Evolutionary conservation across 2,329 filamentous ascomycete species (phyloP).

Genomic region (Penicillium sp.): DNA sequence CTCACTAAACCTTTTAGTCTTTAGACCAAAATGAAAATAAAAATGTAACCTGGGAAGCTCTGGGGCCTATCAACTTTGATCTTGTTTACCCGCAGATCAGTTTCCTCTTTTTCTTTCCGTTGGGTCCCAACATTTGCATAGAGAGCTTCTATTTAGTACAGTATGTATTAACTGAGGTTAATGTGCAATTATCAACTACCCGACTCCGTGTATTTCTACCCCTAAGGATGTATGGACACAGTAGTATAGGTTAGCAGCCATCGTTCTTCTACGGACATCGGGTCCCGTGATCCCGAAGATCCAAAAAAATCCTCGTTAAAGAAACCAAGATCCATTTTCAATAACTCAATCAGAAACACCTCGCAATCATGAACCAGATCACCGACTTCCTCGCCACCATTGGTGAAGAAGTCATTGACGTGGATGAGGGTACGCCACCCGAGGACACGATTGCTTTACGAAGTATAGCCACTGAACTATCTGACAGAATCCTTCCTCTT

Average conservation of each 20-base stretch:
- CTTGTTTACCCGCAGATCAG: constrained; percentile 17
- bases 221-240: too few species aligned
- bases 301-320: too few species aligned
- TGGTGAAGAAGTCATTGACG: constrained; percentile 52
- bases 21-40: too few species aligned
- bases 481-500: constrained; percentile 76
- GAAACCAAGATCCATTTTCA: too few species aligned
- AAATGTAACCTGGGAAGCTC: too few species aligned
- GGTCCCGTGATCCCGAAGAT: constrained; percentile 18
- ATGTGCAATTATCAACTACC: too few species aligned
- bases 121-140: constrained; percentile 33
- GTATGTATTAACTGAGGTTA: too few species aligned
- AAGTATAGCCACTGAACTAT: constrained; percentile 6
- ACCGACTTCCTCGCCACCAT: constrained; percentile 35
- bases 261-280: background rate
- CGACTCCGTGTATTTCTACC: too few species aligned
- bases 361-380: constrained; percentile 18
- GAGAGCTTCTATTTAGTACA: too few species aligned
- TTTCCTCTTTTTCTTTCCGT: constrained; percentile 23
- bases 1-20: background rate
- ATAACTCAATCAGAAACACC: background rate
- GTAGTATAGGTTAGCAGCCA: too few species aligned
- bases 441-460: background rate
- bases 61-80: too few species aligned
- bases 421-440: constrained; percentile 55